phyloP scores from a whole-genome alignment of 129 eudicot genomes.

The Flaveria brownii region DNA sequence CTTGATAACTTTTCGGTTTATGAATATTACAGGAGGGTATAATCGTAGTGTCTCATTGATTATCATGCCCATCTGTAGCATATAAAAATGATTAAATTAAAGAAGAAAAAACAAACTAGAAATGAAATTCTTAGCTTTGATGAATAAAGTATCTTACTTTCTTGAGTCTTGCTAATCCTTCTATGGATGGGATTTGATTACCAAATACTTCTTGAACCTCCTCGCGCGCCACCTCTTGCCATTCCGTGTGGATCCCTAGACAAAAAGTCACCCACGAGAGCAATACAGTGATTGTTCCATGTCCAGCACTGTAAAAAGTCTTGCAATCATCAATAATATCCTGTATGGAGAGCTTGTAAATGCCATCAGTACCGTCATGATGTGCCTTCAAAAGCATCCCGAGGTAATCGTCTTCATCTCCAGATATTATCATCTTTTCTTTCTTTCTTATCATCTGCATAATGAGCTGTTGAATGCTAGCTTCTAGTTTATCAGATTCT shows the following conservation, averaged over 20 bases:
- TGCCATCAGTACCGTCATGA: slow-evolving; percentile 29
- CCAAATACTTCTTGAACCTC: slow-evolving; percentile 49
- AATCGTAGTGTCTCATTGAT: slow-evolving; percentile 62
- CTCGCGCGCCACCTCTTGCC: slow-evolving; percentile 69
- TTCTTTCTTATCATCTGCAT: slow-evolving; percentile 25
- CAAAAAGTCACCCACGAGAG: slow-evolving; percentile 59
- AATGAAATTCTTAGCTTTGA: background rate
- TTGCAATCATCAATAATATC: slow-evolving; percentile 72
- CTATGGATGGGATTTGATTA: slow-evolving; percentile 45
- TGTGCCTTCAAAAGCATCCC: slow-evolving; percentile 55
- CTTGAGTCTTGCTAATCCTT: slow-evolving; percentile 63
- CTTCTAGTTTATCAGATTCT: slow-evolving; percentile 22
- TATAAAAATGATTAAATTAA: background rate
- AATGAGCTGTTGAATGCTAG: slow-evolving; percentile 19
- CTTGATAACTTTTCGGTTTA: slow-evolving; percentile 36
- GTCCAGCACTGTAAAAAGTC: slow-evolving; percentile 61
- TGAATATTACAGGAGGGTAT: slow-evolving; percentile 50
- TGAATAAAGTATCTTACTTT: slow-evolving; percentile 40
- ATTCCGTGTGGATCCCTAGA: slow-evolving; percentile 57
- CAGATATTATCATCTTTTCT: background rate
- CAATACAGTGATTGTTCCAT: slow-evolving; percentile 51
- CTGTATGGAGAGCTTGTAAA: slow-evolving; percentile 47
- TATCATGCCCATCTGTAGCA: slow-evolving; percentile 63
- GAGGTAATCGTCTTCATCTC: slow-evolving; percentile 47
- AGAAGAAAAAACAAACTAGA: background rate